These are phyloP conservation scores for Kodamaea neixiangensis DNA, from an alignment of 805 yeast genomes.

Conservation along the genomic window DNA sequence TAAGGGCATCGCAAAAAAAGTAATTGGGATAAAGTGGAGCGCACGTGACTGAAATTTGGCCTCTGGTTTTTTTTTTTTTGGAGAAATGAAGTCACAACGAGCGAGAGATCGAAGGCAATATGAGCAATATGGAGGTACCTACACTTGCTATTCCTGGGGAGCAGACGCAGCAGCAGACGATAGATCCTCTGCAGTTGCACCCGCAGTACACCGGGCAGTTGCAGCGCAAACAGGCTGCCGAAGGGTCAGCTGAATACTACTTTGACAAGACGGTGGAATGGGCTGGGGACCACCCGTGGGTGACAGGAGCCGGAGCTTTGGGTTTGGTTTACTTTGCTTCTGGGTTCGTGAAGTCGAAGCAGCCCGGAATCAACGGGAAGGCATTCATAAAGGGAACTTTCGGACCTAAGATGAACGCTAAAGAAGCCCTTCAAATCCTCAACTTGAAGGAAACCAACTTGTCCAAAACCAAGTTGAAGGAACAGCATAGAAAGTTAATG, in stretches of 20 bases:
- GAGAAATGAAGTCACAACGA: neutral
- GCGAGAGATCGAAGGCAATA: conserved; percentile 14
- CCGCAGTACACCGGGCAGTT: conserved; percentile 41
- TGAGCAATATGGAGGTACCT: conserved; percentile 52
- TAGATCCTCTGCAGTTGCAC: conserved; percentile 21
- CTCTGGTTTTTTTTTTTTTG: neutral
- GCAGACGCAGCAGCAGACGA: conserved; percentile 23
- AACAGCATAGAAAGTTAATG: conserved; percentile 82
- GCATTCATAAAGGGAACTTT: conserved; percentile 85
- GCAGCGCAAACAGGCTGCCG: conserved; percentile 42
- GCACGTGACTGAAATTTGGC: neutral
- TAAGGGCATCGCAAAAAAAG: conserved; percentile 7
- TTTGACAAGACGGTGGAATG: conserved; percentile 60
- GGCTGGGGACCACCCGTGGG: conserved; percentile 75
- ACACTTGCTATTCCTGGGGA: conserved; percentile 60
- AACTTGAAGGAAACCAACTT: conserved; percentile 68
- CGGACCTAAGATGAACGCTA: conserved; percentile 85
- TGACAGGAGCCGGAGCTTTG: conserved; percentile 70
- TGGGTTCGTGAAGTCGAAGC: conserved; percentile 64
- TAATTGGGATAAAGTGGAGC: neutral
- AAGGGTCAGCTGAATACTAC: conserved; percentile 58
- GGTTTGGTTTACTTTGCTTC: conserved; percentile 64
- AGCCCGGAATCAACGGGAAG: conserved; percentile 66
- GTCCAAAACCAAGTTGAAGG: conserved; percentile 66
- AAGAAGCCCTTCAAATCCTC: conserved; percentile 84